Base-by-base conservation (phyloP, 306 rosid species). In the Luffa acutangula region DNA sequence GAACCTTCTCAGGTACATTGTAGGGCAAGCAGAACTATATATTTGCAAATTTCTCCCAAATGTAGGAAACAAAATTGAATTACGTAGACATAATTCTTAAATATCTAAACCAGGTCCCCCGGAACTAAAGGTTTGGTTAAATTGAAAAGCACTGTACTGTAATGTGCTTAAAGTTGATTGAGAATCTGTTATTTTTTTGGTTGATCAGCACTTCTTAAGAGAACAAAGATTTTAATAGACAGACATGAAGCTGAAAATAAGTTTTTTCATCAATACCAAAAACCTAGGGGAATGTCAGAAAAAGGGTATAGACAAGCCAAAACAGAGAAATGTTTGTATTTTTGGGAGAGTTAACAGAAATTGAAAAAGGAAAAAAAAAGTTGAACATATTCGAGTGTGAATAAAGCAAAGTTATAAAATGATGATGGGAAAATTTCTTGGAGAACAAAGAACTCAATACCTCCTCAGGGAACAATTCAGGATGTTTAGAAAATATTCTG, bases 401-500 rank as follows among this genome's bases (percentile, higher is more conserved):
- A 25, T 31, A 73, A 73, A 13, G 21, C 3, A 48, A 42, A 69
- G 49, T 36, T 43, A 75, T 17, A 9, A 17, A 53, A 18, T 53
- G 65, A 39, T 9, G 4, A 4, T 17, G 7, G 31, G 43, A 36
- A 11, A 17, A 62, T 15, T 18, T 45, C 58, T 45, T 78, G 59
- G 74, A 77, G 34, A 58, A 59, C 59, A 43, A 53, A 76, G 41
- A 37, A 59, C 78, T 54, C 39, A 58, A 83, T 84, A 94, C 98
- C 97, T 94, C 97, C 84, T 91, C 97, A 15, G 98, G 98, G 81
- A 94, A 94, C 81, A 94, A 81, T 78, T 84, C 83, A 11, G 97
- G 97, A 83, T 94, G 77, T 82, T 94, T 91, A 79, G 97, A 92
- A 87, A 94, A 94, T 92, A 94, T 90, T 79, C 97, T 91, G 87